Conservation (phyloP, 2,329 filamentous ascomycete genomes). For the Fusarium mexicanum region DNA sequence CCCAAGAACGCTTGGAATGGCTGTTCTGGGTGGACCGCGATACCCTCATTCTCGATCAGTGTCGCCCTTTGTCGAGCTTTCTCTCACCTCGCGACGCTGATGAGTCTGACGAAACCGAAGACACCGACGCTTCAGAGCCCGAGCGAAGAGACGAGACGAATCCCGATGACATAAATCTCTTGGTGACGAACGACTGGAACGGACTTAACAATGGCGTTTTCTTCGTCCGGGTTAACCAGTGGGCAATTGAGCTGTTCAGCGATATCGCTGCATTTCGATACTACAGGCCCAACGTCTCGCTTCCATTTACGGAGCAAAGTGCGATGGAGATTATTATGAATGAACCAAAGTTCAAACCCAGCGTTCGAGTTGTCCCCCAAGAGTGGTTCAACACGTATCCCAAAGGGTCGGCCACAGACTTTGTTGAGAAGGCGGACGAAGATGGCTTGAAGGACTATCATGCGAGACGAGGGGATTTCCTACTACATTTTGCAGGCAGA, state of each 20-base stretch:
- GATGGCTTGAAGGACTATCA: not conserved
- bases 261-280: not conserved
- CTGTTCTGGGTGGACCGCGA: not conserved
- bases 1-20: not conserved
- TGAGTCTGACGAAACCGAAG: not conserved
- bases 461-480: not conserved
- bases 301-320: not conserved
- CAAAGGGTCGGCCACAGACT: not conserved
- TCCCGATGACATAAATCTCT: not conserved
- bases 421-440: not conserved
- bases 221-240: not conserved
- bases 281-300: not conserved
- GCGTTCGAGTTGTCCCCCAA: not conserved
- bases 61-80: not conserved
- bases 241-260: not conserved
- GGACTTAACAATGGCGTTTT: not conserved
- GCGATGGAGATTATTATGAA: not conserved
- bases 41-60: not conserved
- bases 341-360: not conserved
- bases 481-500: not conserved
- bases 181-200: not conserved
- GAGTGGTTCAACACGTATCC: constrained; percentile 4
- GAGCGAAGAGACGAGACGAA: not conserved
- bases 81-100: not conserved
- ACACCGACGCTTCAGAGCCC: not conserved